Base-by-base conservation (phyloP, 202 grass and related monocot species). In the Elaeis oleifera region DNA sequence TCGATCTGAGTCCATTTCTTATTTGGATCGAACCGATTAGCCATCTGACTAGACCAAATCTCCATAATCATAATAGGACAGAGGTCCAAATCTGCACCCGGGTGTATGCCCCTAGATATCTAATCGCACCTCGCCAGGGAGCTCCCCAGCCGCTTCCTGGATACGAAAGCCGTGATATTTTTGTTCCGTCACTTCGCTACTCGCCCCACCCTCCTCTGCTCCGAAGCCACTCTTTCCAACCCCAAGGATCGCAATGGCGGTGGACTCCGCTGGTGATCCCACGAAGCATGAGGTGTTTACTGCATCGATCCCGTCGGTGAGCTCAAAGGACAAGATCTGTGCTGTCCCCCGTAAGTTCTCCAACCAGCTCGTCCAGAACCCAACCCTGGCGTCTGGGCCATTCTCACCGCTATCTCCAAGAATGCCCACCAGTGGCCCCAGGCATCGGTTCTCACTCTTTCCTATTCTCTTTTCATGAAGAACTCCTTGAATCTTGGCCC, bases 391-490 rank as follows among this genome's bases (percentile, higher is more conserved):
- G 78, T 89, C 19, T 99, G 94, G 94, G 94, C 77, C 26, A 69
- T 99, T 61, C 82, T 99, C 63, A 89, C 75, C 5, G 85, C 85
- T 64, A 87, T 99, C 62, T 99, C 94, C 32, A 70, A 84, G 64
- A 89, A 78, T 17, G 71, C 94, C 60, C 88, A 85, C 59, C 80
- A 82, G 3, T 74, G 88, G 22, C 64, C 53, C 11, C 84, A 99
- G 85, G 94, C 92, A 20, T 27, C 19, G 1, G 11, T 13, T 6
- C 13, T 4, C 59, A n/a, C 22, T 32, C 2, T 66, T 65, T 18
- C 29, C 23, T 4, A 5, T 16, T 52, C 17, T 36, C 18, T 9
- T 13, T 44, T 44, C 9, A 0, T 0, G 0, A 44, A 44, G 9
- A 44, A 13, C 36, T 44, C 5, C 13, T 49, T 5, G 8, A 52